Conservation (phyloP, 495 filamentous ascomycete species). For the Annulohypoxylon stygium region DNA sequence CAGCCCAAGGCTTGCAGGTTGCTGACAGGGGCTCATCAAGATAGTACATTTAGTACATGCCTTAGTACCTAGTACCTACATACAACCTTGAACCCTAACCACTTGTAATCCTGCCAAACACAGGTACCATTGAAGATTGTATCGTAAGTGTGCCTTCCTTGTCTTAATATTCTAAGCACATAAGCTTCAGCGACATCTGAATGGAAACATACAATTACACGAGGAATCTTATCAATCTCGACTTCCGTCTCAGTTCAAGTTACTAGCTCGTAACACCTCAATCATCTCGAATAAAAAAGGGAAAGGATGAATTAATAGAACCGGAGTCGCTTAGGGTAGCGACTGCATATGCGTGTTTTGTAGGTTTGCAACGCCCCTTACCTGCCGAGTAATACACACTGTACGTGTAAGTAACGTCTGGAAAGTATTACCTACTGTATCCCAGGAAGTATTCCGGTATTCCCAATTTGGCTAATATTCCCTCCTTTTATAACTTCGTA, state of each 20-base stretch:
- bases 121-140: background rate
- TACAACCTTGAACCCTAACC: background rate
- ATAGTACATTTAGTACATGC: background rate
- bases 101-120: background rate
- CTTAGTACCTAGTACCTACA: background rate
- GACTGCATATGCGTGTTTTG: background rate
- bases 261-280: background rate
- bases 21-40: conserved; percentile 29
- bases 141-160: background rate
- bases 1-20: background rate
- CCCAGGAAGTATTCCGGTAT: background rate
- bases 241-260: background rate
- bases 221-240: background rate
- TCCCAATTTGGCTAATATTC: conserved; percentile 15
- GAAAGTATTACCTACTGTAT: too few relatives aligned
- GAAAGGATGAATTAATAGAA: background rate
- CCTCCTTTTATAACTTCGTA: conserved; percentile 23
- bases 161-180: background rate
- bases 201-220: background rate
- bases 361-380: too few relatives aligned
- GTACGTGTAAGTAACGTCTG: too few relatives aligned
- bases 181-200: background rate
- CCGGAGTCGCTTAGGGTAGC: background rate
- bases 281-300: background rate
- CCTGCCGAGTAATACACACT: too few relatives aligned